Evolutionary conservation across 345 rosid genomes (phyloP), one percentile per base, ranked within the genome.

Genomic region (Lepidium sativum): DNA sequence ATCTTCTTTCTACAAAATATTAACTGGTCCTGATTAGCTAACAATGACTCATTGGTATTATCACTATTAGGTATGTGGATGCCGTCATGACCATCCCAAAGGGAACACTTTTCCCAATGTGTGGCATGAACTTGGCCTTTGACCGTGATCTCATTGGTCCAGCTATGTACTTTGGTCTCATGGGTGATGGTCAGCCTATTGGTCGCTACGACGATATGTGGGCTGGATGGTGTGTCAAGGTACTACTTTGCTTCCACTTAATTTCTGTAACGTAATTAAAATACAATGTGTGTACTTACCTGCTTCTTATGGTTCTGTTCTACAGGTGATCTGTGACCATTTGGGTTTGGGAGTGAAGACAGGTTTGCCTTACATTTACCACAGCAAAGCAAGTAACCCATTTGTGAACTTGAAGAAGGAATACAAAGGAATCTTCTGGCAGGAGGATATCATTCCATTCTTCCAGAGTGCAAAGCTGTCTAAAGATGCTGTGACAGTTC

Each of bases 81-180:
- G 89, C 91, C 48, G 94, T 92, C 38, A 43, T 87, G 86, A 86
- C 97, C 45, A 89, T 92, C 63, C 97, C 98, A n/a, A 86, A 92
- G 83, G 97, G 98, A 35, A 86, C 94, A 32, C 81, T 92, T 49
- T 92, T 92, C 87, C 98, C 97, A 0, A 92, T 89, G 98, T 89
- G 98, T 62, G 97, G 98, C 6, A 92, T 92, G 98, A 92, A 92
- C 66, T 77, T 92, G 80, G 84, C 84, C 2, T 92, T 92, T 13
- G 83, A 89, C 77, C 97, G 98, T 54, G 86, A 87, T 21, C 79
- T 92, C 73, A 75, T 75, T 39, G 79, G 79, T 2, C 79, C 79
- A 8, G 75, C 79, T 37, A 75, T 75, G 79, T 75, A 75, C 75
- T 75, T 75, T 53, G 79, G 79, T 69, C 79, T 70, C 64, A 75